These are phyloP conservation scores for Anisogramma anomala DNA, from an alignment of 2,329 filamentous ascomycete genomes.

Conservation along the genomic window DNA sequence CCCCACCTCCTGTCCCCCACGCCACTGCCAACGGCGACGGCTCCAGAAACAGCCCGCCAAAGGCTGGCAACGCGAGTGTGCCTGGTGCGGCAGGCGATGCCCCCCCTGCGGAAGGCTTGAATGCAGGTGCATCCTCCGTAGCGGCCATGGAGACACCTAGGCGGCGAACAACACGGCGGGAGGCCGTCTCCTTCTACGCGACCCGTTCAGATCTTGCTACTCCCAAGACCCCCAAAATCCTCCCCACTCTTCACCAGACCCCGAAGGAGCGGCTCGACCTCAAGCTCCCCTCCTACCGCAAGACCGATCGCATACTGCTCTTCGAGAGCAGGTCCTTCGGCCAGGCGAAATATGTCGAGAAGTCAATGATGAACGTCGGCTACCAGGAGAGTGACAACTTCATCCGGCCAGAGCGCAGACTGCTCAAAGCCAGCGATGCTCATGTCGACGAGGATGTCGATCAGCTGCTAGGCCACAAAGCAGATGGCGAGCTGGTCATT, in stretches of 20 bases:
- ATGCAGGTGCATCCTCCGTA: slow-evolving; percentile 15
- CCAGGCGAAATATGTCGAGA: slow-evolving; percentile 85
- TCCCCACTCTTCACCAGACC: slow-evolving; percentile 69
- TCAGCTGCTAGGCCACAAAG: slow-evolving; percentile 31
- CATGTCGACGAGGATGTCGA: slow-evolving; percentile 50
- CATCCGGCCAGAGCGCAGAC: slow-evolving; percentile 59
- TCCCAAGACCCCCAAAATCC: slow-evolving; percentile 50
- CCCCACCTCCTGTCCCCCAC: slow-evolving; percentile 23
- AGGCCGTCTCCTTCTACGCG: slow-evolving; percentile 42
- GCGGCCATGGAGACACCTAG: slow-evolving; percentile 29
- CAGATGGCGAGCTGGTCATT: slow-evolving; percentile 44
- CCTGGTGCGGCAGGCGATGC: slow-evolving; percentile 24
- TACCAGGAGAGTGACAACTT: slow-evolving; percentile 94
- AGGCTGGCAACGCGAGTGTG: slow-evolving; percentile 28
- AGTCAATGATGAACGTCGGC: slow-evolving; percentile 89
- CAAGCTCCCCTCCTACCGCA: slow-evolving; percentile 62
- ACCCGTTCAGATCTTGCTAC: slow-evolving; percentile 34
- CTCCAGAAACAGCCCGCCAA: slow-evolving; percentile 35
- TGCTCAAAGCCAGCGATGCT: slow-evolving; percentile 53
- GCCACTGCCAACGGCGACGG: slow-evolving; percentile 24
- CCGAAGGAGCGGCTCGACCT: slow-evolving; percentile 70
- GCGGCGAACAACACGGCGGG: slow-evolving; percentile 35
- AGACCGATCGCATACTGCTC: slow-evolving; percentile 64
- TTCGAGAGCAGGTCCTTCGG: slow-evolving; percentile 79
- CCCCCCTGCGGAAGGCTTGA: slow-evolving; percentile 29